These are phyloP conservation scores for Anastatica hierochuntica DNA, from an alignment of 345 rosid genomes.

Conservation along the genomic window DNA sequence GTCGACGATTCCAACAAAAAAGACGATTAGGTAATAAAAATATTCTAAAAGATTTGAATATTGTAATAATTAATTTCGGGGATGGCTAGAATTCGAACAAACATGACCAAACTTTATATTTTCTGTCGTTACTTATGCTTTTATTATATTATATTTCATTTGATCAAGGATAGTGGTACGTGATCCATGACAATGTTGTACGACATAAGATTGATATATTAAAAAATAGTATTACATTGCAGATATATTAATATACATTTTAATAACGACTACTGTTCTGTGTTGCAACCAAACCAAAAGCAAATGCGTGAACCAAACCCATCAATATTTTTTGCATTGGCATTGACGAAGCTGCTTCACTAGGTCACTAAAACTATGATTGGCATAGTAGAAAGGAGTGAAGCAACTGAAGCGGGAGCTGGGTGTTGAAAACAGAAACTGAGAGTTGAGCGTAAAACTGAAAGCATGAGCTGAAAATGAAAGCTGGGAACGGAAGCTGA, in stretches of 20 bases:
- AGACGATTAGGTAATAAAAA: constrained; percentile 15
- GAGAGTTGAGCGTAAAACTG: too few species aligned
- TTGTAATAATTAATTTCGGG: not conserved
- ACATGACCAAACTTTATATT: constrained; percentile 24
- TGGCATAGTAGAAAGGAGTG: too few species aligned
- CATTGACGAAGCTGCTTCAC: constrained; percentile 22
- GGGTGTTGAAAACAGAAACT: too few species aligned
- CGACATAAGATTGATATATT: not conserved
- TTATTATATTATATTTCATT: constrained; percentile 1
- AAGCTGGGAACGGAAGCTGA: too few species aligned
- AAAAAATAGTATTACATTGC: not conserved
- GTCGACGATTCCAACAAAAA: constrained; percentile 21
- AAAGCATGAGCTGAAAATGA: too few species aligned
- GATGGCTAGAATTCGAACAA: constrained; percentile 17
- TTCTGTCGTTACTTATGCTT: constrained; percentile 4
- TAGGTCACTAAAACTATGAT: not conserved
- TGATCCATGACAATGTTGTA: constrained; percentile 21
- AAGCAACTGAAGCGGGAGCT: too few species aligned
- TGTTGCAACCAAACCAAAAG: constrained; percentile 2
- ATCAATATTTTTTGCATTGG: constrained; percentile 14
- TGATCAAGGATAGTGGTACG: constrained; percentile 16
- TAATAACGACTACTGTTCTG: constrained; percentile 2
- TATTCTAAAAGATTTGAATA: not conserved
- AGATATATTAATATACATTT: not conserved
- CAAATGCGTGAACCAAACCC: constrained; percentile 22